phyloP scores from a whole-genome alignment of 192 early-diverging fungal species.

The Umbelopsis isabellina region DNA sequence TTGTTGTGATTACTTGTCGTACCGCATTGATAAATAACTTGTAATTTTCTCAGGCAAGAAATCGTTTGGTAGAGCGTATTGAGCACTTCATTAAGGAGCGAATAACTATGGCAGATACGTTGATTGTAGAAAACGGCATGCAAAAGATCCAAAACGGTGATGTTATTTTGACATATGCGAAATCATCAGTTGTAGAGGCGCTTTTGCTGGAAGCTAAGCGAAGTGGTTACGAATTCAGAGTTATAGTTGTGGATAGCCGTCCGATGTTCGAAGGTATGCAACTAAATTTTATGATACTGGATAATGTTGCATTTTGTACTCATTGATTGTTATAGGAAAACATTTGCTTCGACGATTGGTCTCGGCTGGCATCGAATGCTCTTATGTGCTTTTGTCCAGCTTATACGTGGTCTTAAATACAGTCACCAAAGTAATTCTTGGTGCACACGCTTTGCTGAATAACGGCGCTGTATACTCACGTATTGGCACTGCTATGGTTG shows the following conservation, averaged over 20 bases:
- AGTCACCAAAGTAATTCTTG: conserved; percentile 92
- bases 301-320: not conserved
- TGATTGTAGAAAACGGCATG: conserved; percentile 79
- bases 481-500: conserved; percentile 88
- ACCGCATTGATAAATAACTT: conserved; percentile 6
- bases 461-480: conserved; percentile 93
- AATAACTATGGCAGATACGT: conserved; percentile 79
- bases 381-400: conserved; percentile 70
- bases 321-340: conserved; percentile 52
- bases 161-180: conserved; percentile 89
- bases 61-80: conserved; percentile 71
- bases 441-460: conserved; percentile 88
- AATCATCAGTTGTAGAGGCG: conserved; percentile 86
- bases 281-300: too few species aligned
- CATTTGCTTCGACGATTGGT: conserved; percentile 62
- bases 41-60: conserved; percentile 60
- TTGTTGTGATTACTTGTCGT: too few species aligned
- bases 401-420: conserved; percentile 79
- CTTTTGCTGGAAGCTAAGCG: conserved; percentile 77
- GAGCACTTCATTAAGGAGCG: conserved; percentile 90
- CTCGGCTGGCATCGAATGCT: conserved; percentile 69
- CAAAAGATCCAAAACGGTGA: conserved; percentile 90
- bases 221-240: conserved; percentile 80
- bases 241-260: conserved; percentile 90
- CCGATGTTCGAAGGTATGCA: conserved; percentile 83